These are phyloP conservation scores for Cyberlindnera mrakii DNA, from an alignment of 805 yeast genomes.

Conservation along the genomic window DNA sequence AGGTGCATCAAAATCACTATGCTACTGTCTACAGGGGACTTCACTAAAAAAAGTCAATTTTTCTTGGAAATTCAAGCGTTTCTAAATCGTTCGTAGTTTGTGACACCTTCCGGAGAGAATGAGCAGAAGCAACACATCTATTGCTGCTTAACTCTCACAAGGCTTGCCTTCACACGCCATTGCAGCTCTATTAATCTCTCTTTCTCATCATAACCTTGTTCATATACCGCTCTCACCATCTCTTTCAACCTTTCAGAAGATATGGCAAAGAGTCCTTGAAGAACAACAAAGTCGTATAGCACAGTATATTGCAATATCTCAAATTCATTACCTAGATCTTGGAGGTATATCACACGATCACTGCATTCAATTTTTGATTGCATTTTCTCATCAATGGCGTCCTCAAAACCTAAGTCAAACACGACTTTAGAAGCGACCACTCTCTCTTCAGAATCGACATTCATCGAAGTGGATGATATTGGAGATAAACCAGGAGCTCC, in stretches of 20 bases:
- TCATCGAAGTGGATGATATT: not conserved
- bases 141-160: conserved; percentile 4
- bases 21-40: no score
- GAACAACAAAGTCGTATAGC: conserved; percentile 19
- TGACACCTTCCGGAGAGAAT: no score
- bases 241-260: conserved; percentile 6
- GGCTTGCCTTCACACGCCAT: conserved; percentile 9
- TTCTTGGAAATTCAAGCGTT: no score
- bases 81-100: no score
- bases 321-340: conserved; percentile 24
- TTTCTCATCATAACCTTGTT: conserved; percentile 7
- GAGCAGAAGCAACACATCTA: no score
- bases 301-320: conserved; percentile 7
- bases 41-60: no score
- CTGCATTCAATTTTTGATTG: conserved; percentile 21
- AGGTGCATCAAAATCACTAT: no score
- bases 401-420: conserved; percentile 16
- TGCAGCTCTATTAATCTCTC: conserved; percentile 8
- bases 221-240: conserved; percentile 10
- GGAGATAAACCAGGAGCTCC: conserved; percentile 3
- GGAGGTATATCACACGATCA: conserved; percentile 18
- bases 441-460: no score
- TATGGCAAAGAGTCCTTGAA: conserved; percentile 6
- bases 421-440: conserved; percentile 7
- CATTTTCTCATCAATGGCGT: conserved; percentile 14